Evolutionary conservation across 805 yeast genomes (phyloP), one percentile per base, ranked within the genome.

Genomic region (Pichia californica): DNA sequence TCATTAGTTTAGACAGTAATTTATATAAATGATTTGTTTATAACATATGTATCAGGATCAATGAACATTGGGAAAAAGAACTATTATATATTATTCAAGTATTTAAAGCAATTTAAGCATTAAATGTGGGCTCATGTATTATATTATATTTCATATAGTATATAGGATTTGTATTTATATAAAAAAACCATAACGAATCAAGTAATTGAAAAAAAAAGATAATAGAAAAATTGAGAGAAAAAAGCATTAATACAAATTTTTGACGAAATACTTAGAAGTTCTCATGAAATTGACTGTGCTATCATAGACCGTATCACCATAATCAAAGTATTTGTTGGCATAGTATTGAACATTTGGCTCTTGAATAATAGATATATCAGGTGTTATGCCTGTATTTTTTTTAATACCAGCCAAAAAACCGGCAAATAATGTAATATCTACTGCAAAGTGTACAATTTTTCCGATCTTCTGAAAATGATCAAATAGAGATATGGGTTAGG

Each of bases 261-360:
- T 43, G 11, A 42, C 77, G 62, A 89, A 93, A 64, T 82, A 87
- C 16, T 76, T 73, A 1, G 95, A 84, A 7, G 81, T 70, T 33
- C 81, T 77, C 69, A 88, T 74, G 51, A 77, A 69, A 4, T 84
- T 82, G 10, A 83, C 81, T 18, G 83, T 68, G 43, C 77, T 74
- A 57, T 88, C 96, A 51, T 82, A 79, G 3, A 83, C 66, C 62
- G 79, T 78, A 57, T 93, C 99, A n/a, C 99, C 99, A 25, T 81
- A 58, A 41, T 79, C 83, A 49, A 93, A 71, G 59, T 89, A 93
- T 57, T 78, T 81, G 29, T 67, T 65, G 5, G 81, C 68, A 53
- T 79, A 79, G 31, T 68, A 65, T 50, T 70, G 71, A 5, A 75
- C 62, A 7, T 74, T 74, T 16, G 67, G 63, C 43, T 71, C 69